A percentile compares a stretch with the other conserved stretches of the same genome.
These are phyloP conservation scores for Nicotiana otophora DNA, from an alignment of 257 asterid genomes.

Conservation along the genomic window DNA sequence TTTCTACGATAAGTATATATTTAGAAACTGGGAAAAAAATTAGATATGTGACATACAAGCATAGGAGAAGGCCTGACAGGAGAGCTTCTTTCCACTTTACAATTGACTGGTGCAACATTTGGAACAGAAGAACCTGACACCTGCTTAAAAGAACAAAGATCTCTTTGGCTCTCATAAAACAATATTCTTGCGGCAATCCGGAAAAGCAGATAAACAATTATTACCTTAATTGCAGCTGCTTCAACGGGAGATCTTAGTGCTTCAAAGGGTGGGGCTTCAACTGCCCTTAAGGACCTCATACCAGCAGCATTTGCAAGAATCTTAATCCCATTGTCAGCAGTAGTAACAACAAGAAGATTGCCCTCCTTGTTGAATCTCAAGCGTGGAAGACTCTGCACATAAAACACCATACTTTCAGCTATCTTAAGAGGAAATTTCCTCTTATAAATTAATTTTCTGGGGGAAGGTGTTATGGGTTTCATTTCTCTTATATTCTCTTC, in stretches of 20 bases:
- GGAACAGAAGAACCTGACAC: slow-evolving; percentile 72
- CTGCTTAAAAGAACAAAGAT: slow-evolving; percentile 36
- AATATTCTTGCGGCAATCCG: too few species aligned
- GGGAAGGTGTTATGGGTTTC: not conserved
- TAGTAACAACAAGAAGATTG: slow-evolving; percentile 87
- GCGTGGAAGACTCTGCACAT: slow-evolving; percentile 75
- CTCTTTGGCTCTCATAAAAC: not conserved
- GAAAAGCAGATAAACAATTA: slow-evolving; percentile 1
- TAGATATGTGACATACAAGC: slow-evolving; percentile 46
- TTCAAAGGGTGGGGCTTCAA: slow-evolving; percentile 76
- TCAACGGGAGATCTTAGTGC: slow-evolving; percentile 72
- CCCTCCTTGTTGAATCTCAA: slow-evolving; percentile 95
- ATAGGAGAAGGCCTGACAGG: slow-evolving; percentile 88
- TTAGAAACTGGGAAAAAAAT: not conserved
- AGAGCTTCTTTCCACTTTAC: slow-evolving; percentile 92
- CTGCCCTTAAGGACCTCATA: slow-evolving; percentile 64
- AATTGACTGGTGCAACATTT: slow-evolving; percentile 64
- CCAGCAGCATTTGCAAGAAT: slow-evolving; percentile 83
- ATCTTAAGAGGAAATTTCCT: not conserved
- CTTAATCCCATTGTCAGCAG: slow-evolving; percentile 88
- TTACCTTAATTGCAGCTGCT: slow-evolving; percentile 77
- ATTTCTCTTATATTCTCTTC: not conserved
- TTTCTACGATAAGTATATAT: too few species aligned
- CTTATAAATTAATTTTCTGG: not conserved
- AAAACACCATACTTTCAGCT: not conserved